Conservation (phyloP, 176 grass and related monocot genomes). For the Triticum timopheevii region DNA sequence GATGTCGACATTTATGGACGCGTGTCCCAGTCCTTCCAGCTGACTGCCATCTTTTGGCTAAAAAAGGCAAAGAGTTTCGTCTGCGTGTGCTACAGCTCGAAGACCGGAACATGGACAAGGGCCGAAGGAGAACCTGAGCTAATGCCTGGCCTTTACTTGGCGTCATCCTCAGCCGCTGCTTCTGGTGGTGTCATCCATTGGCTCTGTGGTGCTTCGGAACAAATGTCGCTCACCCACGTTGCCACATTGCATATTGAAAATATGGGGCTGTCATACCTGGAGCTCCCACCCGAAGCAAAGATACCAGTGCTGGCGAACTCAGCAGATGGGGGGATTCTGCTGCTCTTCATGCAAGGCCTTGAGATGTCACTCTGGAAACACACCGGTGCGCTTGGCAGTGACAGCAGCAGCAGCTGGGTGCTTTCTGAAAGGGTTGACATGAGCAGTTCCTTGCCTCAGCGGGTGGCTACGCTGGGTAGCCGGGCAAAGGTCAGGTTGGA, state of each 20-base stretch:
- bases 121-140: neutral
- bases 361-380: constrained; percentile 38
- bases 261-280: constrained; percentile 8
- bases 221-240: constrained; percentile 3
- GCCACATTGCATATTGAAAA: neutral
- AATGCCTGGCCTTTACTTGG: constrained; percentile 10
- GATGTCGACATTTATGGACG: neutral
- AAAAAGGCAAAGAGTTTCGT: neutral
- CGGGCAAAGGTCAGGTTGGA: constrained; percentile 17
- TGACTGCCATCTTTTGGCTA: constrained; percentile 30
- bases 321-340: neutral
- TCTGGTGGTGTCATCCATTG: constrained; percentile 16
- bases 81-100: constrained; percentile 14
- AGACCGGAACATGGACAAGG: neutral
- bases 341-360: constrained; percentile 36
- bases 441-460: constrained; percentile 10
- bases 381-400: neutral
- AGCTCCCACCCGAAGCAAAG: constrained; percentile 29
- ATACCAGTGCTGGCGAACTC: neutral
- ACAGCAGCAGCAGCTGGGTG: neutral
- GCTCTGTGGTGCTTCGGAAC: constrained; percentile 27
- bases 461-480: neutral
- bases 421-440: constrained; percentile 21
- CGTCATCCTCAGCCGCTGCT: constrained; percentile 19
- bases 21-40: neutral